Percentiles rank a stretch among this genome's conserved stretches.
phyloP scores from a whole-genome alignment of 805 yeast genomes.

The Cyberlindnera suaveolens region DNA sequence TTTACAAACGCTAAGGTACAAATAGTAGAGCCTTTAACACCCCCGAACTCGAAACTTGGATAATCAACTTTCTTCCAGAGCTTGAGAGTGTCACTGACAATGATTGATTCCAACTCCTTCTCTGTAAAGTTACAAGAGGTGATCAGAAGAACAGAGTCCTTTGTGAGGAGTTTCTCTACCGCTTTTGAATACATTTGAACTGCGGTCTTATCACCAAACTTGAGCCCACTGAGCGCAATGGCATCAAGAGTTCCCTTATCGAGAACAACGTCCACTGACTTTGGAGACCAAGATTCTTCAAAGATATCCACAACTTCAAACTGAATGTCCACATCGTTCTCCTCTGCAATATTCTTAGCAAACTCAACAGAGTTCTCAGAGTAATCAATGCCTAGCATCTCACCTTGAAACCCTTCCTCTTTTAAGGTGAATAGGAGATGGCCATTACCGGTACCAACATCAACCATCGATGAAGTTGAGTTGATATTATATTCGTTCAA shows the following conservation, averaged over 20 bases:
- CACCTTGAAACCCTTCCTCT: constrained; percentile 57
- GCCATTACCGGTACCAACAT: constrained; percentile 96
- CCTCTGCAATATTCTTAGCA: constrained; percentile 52
- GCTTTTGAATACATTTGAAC: constrained; percentile 57
- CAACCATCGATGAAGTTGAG: constrained; percentile 44
- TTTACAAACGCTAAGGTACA: constrained; percentile 77
- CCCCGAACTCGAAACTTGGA: constrained; percentile 86
- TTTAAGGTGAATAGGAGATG: constrained; percentile 68
- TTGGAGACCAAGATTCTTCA: constrained; percentile 28
- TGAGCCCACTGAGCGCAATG: constrained; percentile 72
- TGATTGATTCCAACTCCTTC: constrained; percentile 54
- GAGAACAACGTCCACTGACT: constrained; percentile 56
- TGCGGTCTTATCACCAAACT: constrained; percentile 40
- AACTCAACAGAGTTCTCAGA: constrained; percentile 74
- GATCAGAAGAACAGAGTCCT: constrained; percentile 57
- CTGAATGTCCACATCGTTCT: constrained; percentile 32
- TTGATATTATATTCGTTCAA: constrained; percentile 29
- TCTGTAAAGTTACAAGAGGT: constrained; percentile 95
- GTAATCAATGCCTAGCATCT: constrained; percentile 77
- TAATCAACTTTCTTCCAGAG: constrained; percentile 67
- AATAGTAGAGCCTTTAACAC: constrained; percentile 79
- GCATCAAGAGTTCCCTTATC: constrained; percentile 98
- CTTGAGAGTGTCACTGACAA: constrained; percentile 39
- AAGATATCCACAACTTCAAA: constrained; percentile 73
- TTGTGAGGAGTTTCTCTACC: constrained; percentile 49